phyloP scores from a whole-genome alignment of 805 yeast species.

The Naumovozyma castellii region DNA sequence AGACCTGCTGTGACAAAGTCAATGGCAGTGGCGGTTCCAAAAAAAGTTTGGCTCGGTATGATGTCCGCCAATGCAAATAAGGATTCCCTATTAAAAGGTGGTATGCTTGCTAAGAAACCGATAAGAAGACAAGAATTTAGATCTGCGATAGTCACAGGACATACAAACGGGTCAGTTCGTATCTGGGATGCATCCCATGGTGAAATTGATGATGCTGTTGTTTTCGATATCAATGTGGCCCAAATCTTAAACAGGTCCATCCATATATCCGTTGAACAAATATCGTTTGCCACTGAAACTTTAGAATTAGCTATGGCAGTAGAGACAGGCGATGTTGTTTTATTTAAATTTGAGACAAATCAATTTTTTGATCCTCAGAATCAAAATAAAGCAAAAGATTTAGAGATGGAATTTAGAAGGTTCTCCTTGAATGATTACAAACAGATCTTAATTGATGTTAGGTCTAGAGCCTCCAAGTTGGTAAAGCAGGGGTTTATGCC shows the following conservation, averaged over 20 bases:
- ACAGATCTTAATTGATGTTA: conserved; percentile 37
- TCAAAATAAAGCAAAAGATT: conserved; percentile 6
- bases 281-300: conserved; percentile 72
- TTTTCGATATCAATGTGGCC: conserved; percentile 50
- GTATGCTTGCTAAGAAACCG: conserved; percentile 51
- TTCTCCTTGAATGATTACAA: conserved; percentile 14
- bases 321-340: conserved; percentile 60
- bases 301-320: conserved; percentile 65
- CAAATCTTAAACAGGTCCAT: conserved; percentile 38
- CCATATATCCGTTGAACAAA: conserved; percentile 40
- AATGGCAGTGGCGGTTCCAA: conserved; percentile 45
- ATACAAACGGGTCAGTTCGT: conserved; percentile 73
- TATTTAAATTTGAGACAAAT: conserved; percentile 62
- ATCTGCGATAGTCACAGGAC: conserved; percentile 71
- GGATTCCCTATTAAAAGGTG: conserved; percentile 60
- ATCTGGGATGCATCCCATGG: conserved; percentile 77
- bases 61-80: conserved; percentile 31
- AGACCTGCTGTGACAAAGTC: conserved; percentile 61
- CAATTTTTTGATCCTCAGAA: conserved; percentile 32
- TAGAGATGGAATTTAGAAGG: conserved; percentile 21
- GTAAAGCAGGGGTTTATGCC: conserved; percentile 58
- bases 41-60: conserved; percentile 73
- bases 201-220: conserved; percentile 51
- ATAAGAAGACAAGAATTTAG: conserved; percentile 42
- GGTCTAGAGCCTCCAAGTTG: conserved; percentile 42